A percentile compares a stretch with the other conserved stretches of the same genome.
Conservation (phyloP, 345 rosid genomes). For the Hibiscus syriacus region DNA sequence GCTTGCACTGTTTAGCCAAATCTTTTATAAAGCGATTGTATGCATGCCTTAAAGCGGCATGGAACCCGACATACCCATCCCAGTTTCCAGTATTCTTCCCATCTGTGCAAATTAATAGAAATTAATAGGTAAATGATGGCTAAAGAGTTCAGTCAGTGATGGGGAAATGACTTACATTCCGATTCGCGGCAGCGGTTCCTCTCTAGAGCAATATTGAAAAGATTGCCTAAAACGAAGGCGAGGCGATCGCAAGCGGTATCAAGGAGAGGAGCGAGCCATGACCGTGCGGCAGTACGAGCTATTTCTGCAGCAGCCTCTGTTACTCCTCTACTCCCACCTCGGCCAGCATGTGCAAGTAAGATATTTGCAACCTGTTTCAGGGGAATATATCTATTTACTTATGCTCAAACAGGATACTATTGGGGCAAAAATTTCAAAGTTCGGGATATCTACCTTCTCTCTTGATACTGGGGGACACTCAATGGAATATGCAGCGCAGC, state of each 20-base stretch:
- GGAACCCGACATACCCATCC: conserved; percentile 86
- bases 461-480: no score
- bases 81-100: conserved; percentile 52
- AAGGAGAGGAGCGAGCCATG: no score
- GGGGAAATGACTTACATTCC: conserved; percentile 44
- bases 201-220: conserved; percentile 83
- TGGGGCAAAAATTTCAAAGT: background rate
- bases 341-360: no score
- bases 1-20: no score
- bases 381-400: background rate
- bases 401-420: background rate
- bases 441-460: conserved; percentile 49
- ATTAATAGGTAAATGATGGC: background rate
- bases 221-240: conserved; percentile 76
- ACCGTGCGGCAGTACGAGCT: no score
- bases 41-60: conserved; percentile 71
- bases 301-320: no score
- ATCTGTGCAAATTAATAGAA: no score
- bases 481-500: no score
- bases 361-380: conserved; percentile 81
- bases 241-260: no score
- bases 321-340: no score
- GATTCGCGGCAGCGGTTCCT: no score
- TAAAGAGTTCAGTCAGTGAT: background rate
- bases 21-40: no score